Percentiles rank a stretch among this genome's conserved stretches.
These are phyloP conservation scores for Cucumis melo DNA, from an alignment of 306 rosid genomes.

Conservation along the genomic window DNA sequence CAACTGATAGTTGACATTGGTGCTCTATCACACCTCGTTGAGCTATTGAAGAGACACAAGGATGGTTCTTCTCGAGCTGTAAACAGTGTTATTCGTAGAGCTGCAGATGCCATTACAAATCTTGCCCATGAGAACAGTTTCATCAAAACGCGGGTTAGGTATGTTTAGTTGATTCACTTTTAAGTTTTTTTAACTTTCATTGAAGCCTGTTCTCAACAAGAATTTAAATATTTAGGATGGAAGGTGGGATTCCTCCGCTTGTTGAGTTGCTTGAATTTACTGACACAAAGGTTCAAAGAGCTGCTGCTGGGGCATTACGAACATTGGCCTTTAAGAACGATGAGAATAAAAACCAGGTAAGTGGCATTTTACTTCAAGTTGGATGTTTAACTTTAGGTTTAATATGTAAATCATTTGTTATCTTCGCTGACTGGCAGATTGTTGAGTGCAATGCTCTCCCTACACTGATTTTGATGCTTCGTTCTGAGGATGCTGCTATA, in stretches of 20 bases:
- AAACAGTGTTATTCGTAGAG: constrained; percentile 85
- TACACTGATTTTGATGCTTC: constrained; percentile 87
- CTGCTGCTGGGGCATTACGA: constrained; percentile 94
- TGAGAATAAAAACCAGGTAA: constrained; percentile 91
- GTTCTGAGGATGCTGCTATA: constrained; percentile 91
- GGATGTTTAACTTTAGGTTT: constrained; percentile 2
- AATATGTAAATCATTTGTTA: constrained; percentile 4
- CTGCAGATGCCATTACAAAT: constrained; percentile 97
- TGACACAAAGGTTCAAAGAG: constrained; percentile 93
- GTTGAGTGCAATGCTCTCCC: constrained; percentile 99
- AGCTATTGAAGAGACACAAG: constrained; percentile 70
- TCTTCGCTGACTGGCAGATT: constrained; percentile 47
- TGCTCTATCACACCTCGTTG: constrained; percentile 69
- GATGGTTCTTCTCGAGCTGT: constrained; percentile 54
- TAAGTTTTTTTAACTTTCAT: constrained; percentile 5
- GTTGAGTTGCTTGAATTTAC: constrained; percentile 80
- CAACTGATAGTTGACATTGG: constrained; percentile 85
- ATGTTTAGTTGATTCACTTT: constrained; percentile 8
- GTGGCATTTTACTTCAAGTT: constrained; percentile 8
- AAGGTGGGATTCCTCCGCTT: constrained; percentile 97
- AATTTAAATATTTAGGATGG: constrained; percentile 46
- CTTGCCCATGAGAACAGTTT: constrained; percentile 96
- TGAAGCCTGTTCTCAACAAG: neutral
- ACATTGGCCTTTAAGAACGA: constrained; percentile 69
- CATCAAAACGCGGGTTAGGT: constrained; percentile 96